Evolutionary conservation across 305 asterid species (phyloP).

Genomic region (Lippia alba): DNA sequence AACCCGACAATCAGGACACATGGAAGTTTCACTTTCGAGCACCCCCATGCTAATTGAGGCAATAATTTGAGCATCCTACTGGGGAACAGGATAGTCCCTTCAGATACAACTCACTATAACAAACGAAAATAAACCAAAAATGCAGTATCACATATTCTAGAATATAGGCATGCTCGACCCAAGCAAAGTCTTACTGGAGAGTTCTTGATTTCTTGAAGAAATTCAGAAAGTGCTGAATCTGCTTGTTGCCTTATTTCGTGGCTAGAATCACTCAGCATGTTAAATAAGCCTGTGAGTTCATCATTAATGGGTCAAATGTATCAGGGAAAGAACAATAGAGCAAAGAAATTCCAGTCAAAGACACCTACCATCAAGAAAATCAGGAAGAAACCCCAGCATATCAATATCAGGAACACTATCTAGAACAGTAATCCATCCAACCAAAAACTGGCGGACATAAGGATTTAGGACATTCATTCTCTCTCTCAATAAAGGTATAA

Average conservation of each 20-base stretch:
- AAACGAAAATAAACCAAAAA: slow-evolving; percentile 14
- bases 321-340: slow-evolving; percentile 30
- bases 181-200: slow-evolving; percentile 82
- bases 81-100: slow-evolving; percentile 23
- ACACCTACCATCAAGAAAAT: slow-evolving; percentile 96
- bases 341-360: slow-evolving; percentile 30
- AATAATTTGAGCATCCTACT: slow-evolving; percentile 2
- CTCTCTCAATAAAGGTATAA: slow-evolving; percentile 96
- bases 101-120: background rate
- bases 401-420: slow-evolving; percentile 99
- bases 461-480: slow-evolving; percentile 98
- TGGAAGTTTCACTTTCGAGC: slow-evolving; percentile 19
- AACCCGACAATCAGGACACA: slow-evolving; percentile 19
- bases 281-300: slow-evolving; percentile 81
- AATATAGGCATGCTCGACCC: slow-evolving; percentile 29
- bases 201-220: slow-evolving; percentile 97
- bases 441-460: slow-evolving; percentile 97
- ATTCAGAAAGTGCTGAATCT: slow-evolving; percentile 98
- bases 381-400: slow-evolving; percentile 99
- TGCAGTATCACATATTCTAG: slow-evolving; percentile 29
- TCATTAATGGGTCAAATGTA: slow-evolving; percentile 28
- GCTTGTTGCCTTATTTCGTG: slow-evolving; percentile 99
- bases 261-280: slow-evolving; percentile 98
- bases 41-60: slow-evolving; percentile 34
- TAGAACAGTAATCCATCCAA: slow-evolving; percentile 99